These are phyloP conservation scores for Pythium chondricola DNA, from an alignment of 352 stramenopile species.

Conservation along the genomic window DNA sequence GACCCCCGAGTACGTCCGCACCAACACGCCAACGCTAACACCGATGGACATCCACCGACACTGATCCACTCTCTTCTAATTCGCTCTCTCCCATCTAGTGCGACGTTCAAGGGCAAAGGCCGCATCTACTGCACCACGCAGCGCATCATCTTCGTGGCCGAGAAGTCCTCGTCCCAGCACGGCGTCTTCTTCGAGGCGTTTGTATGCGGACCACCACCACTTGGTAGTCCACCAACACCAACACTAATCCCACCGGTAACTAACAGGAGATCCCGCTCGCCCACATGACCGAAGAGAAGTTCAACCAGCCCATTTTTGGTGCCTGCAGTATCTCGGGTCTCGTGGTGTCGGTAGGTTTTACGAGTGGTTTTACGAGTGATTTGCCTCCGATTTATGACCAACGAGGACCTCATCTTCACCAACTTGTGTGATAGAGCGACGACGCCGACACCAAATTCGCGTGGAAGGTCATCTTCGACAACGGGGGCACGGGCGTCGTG, in stretches of 20 bases:
- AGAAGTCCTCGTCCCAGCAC: constrained; percentile 61
- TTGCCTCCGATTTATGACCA: too few relatives aligned
- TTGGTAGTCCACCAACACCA: background rate
- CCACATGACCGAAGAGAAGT: constrained; percentile 83
- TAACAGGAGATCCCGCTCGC: constrained; percentile 64
- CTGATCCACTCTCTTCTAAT: background rate
- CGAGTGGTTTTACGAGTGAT: too few relatives aligned
- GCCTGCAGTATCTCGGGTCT: constrained; percentile 82
- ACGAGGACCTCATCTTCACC: too few relatives aligned
- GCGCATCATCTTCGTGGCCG: constrained; percentile 78
- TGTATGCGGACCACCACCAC: constrained; percentile 25
- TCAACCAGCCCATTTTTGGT: constrained; percentile 88
- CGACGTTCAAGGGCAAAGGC: constrained; percentile 68
- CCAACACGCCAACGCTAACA: too few relatives aligned
- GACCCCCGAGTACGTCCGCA: constrained; percentile 39
- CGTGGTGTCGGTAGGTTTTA: constrained; percentile 37
- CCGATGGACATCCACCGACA: too few relatives aligned
- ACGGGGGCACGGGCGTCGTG: constrained; percentile 76
- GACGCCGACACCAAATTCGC: constrained; percentile 27
- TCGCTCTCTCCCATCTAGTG: constrained; percentile 13
- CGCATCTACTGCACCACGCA: constrained; percentile 84
- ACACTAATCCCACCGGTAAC: too few relatives aligned
- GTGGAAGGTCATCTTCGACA: constrained; percentile 84
- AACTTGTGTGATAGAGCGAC: constrained; percentile 26
- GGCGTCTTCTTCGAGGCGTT: constrained; percentile 67